A percentile compares a stretch with the other conserved stretches of the same genome.
Conservation (phyloP, 306 rosid genomes). For the Biancaea sappan region DNA sequence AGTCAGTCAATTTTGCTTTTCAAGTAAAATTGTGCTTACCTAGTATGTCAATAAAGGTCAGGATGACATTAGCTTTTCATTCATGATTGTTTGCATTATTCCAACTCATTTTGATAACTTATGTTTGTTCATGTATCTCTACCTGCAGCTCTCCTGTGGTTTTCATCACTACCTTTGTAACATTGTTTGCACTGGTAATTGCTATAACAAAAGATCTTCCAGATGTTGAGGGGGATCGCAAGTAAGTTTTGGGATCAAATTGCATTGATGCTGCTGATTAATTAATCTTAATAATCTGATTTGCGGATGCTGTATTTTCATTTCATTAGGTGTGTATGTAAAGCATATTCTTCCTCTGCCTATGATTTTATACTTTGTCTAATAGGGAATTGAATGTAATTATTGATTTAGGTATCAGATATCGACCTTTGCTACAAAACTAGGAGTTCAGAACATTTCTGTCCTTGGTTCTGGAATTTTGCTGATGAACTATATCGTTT, state of each 20-base stretch:
- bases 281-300: constrained; percentile 29
- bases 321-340: neutral
- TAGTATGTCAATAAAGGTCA: constrained; percentile 15
- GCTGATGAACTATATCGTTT: constrained; percentile 75
- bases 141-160: constrained; percentile 88
- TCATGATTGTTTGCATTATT: neutral
- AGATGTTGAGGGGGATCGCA: constrained; percentile 96
- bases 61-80: constrained; percentile 15
- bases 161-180: constrained; percentile 90
- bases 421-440: constrained; percentile 92
- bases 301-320: constrained; percentile 14
- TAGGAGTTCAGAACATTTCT: constrained; percentile 88
- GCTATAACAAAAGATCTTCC: constrained; percentile 99
- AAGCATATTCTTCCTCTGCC: constrained; percentile 7
- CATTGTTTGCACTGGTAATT: constrained; percentile 89
- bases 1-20: neutral
- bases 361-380: constrained; percentile 5
- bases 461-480: constrained; percentile 93
- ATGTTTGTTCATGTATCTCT: constrained; percentile 33
- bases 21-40: constrained; percentile 25
- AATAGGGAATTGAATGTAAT: constrained; percentile 29
- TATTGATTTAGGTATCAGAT: constrained; percentile 70
- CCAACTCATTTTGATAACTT: constrained; percentile 4
- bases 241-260: constrained; percentile 52
- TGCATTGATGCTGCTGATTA: constrained; percentile 18